Conservation (phyloP, 2,329 filamentous ascomycete genomes). For the Chaetothyriales sp. region DNA sequence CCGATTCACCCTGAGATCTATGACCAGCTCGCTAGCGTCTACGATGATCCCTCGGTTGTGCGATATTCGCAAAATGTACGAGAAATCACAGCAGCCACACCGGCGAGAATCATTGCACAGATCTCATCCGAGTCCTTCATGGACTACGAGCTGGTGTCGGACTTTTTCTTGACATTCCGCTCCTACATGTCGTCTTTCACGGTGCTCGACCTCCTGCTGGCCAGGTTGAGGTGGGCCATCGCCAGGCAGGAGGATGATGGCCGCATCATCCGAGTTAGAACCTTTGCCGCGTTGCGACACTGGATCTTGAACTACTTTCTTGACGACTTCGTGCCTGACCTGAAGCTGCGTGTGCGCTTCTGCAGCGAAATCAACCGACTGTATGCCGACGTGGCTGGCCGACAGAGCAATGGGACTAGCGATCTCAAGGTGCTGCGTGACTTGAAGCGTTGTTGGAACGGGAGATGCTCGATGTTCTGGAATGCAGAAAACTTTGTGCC, state of each 20-base stretch:
- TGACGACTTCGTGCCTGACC: constrained; percentile 77
- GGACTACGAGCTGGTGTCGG: constrained; percentile 91
- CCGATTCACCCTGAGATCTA: constrained; percentile 56
- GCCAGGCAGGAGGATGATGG: constrained; percentile 67
- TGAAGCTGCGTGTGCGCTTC: constrained; percentile 60
- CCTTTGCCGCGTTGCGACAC: constrained; percentile 87
- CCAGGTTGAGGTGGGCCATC: constrained; percentile 76
- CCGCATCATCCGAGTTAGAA: constrained; percentile 85
- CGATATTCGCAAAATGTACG: constrained; percentile 59
- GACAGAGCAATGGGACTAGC: constrained; percentile 41
- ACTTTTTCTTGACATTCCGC: constrained; percentile 94
- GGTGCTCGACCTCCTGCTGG: constrained; percentile 69
- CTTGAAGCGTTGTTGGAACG: constrained; percentile 92
- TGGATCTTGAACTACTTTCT: constrained; percentile 98
- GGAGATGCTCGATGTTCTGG: constrained; percentile 83
- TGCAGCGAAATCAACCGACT: constrained; percentile 64
- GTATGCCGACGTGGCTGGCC: constrained; percentile 38
- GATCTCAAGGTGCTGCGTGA: constrained; percentile 82
- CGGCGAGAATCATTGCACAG: constrained; percentile 80
- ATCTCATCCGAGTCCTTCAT: constrained; percentile 93
- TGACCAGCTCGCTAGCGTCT: constrained; percentile 64
- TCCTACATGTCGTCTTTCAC: constrained; percentile 67
- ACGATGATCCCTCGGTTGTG: constrained; percentile 70
- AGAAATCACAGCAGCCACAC: constrained; percentile 77
- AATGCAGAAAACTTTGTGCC: constrained; percentile 55